A percentile compares a stretch with the other conserved stretches of the same genome.
phyloP scores from a whole-genome alignment of 371 early-diverging fungal genomes.

The Saksenaea vasiformis region DNA sequence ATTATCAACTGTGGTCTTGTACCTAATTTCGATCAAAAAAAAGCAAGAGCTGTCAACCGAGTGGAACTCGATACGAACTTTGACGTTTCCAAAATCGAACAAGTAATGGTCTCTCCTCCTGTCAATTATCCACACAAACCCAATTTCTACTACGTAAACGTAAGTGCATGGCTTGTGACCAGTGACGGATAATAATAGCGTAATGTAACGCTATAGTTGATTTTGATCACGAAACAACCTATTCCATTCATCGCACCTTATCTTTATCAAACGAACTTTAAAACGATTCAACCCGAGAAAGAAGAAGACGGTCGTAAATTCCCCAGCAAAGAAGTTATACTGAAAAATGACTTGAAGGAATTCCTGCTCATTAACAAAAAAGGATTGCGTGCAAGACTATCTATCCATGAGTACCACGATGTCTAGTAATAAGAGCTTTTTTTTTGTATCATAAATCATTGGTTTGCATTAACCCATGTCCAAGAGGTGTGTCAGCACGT shows the following conservation, averaged over 20 bases:
- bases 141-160: slow-evolving; percentile 60
- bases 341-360: slow-evolving; percentile 66
- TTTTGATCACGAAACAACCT: slow-evolving; percentile 54
- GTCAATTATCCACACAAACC: slow-evolving; percentile 56
- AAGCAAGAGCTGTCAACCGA: slow-evolving; percentile 58
- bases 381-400: slow-evolving; percentile 57
- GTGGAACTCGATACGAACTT: slow-evolving; percentile 57
- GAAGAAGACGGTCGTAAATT: slow-evolving; percentile 40
- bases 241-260: slow-evolving; percentile 66
- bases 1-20: slow-evolving; percentile 66
- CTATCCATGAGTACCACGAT: slow-evolving; percentile 61
- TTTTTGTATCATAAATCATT: no score
- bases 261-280: slow-evolving; percentile 53
- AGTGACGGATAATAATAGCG: not conserved
- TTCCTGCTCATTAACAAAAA: slow-evolving; percentile 64
- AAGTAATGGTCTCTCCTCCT: slow-evolving; percentile 68
- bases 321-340: slow-evolving; percentile 49
- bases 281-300: slow-evolving; percentile 47
- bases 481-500: no score
- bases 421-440: slow-evolving; percentile 28
- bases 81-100: slow-evolving; percentile 55
- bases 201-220: slow-evolving; percentile 35
- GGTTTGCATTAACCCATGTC: no score
- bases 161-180: slow-evolving; percentile 27
- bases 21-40: slow-evolving; percentile 53